Evolutionary conservation across 345 rosid genomes (phyloP), one percentile per base, ranked within the genome.

Genomic region (Ceriops zippeliana): DNA sequence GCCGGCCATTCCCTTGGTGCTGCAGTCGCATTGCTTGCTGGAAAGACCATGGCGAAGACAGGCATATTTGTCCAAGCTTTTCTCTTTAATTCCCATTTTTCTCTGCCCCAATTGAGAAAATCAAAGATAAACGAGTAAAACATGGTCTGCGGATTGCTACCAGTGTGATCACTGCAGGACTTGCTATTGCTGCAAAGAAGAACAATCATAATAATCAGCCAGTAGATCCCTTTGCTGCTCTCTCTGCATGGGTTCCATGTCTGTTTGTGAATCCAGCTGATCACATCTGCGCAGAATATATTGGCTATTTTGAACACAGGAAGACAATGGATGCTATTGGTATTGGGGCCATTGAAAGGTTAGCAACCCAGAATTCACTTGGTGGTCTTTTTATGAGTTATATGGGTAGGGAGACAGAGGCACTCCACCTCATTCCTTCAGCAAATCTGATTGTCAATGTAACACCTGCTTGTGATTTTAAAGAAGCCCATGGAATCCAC

Each of bases 1-100:
- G 91, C 93, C 7, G 99, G 99, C 65, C 97, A 95, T 75, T 92
- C 96, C 69, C 85, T 95, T 20, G 98, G 99, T 61, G 85, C 97
- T 49, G 90, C 96, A 73, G 79, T 90, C 86, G 95, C 90, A 15
- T 65, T 90, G 79, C 82, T 90, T 32, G 87, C 89, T 0, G 96
- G 97, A 63, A 92, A 86, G 82, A 89, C 85, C 52, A 77, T 86
- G 80, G 93, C 90, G 24, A 81, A 86, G 79, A 73, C 87, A 0
- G 88, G 95, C 6, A 54, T 63, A 60, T 80, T 86, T 28, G 78
- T 90, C 0, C 82, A 84, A 75, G 75, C 93, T 21, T 92, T 85
- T 49, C 87, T 90, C 47, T 96, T 96, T 37, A 96, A 96, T 73
- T 83, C 99, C 98, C 98, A 0, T 92, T 87, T 68, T 60, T 92